These are phyloP conservation scores for Potentilla sterilis DNA, from an alignment of 306 rosid species.

Conservation along the genomic window DNA sequence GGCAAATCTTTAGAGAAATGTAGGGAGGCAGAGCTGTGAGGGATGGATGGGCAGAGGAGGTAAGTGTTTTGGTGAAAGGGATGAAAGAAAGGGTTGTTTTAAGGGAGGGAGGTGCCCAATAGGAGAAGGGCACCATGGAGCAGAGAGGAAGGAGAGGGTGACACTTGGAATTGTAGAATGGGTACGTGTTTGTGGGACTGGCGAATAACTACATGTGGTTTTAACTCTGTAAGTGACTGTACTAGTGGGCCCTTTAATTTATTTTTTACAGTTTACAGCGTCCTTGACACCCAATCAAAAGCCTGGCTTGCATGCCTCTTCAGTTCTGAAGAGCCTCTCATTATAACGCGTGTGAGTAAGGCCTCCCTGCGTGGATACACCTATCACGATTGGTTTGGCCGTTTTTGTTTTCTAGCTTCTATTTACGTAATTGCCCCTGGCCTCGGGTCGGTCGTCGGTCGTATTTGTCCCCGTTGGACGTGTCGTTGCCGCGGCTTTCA, in stretches of 20 bases:
- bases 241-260: not conserved
- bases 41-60: not conserved
- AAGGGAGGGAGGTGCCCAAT: conserved; percentile 36
- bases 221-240: not conserved
- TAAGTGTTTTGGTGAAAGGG: not conserved
- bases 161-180: conserved; percentile 62
- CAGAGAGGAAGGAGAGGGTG: conserved; percentile 40
- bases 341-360: conserved; percentile 50
- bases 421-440: not conserved
- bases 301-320: conserved; percentile 19
- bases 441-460: conserved; percentile 62
- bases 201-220: conserved; percentile 39
- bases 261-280: conserved; percentile 4
- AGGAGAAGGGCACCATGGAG: conserved; percentile 57
- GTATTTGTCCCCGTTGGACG: conserved; percentile 38
- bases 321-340: not conserved
- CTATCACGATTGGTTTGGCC: conserved; percentile 57
- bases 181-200: conserved; percentile 65
- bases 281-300: conserved; percentile 34
- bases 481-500: conserved; percentile 3
- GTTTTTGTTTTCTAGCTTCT: conserved; percentile 10
- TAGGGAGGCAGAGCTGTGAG: not conserved
- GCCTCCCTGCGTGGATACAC: conserved; percentile 80
- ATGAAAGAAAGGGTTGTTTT: not conserved
- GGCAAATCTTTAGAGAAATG: not conserved